Percentiles rank a stretch among this genome's conserved stretches.
Conservation (phyloP, 2,329 filamentous ascomycete genomes). For the Emericellopsis cladophorae region DNA sequence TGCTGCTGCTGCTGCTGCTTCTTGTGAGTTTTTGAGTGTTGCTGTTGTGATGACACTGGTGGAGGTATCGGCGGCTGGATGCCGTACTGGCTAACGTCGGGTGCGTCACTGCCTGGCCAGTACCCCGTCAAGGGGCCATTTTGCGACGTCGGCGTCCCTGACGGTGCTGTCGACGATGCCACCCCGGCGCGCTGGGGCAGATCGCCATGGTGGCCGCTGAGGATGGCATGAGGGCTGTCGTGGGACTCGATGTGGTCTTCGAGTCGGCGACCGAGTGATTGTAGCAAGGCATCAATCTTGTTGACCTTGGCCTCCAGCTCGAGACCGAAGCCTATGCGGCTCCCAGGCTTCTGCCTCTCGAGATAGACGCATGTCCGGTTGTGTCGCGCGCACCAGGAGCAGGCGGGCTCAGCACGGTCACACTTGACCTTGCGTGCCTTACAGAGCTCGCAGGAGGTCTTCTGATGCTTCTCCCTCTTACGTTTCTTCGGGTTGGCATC, state of each 20-base stretch:
- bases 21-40: neutral
- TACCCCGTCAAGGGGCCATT: neutral
- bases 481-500: conserved; percentile 18
- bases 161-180: neutral
- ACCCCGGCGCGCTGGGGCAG: neutral
- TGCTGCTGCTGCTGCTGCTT: neutral
- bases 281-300: conserved; percentile 33
- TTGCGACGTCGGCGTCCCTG: conserved; percentile 4
- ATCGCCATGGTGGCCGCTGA: neutral
- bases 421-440: conserved; percentile 32
- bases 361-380: conserved; percentile 55
- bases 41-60: neutral
- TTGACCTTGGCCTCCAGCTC: conserved; percentile 45
- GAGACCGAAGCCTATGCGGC: conserved; percentile 47
- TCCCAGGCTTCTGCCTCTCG: conserved; percentile 57
- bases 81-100: conserved; percentile 3
- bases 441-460: conserved; percentile 32
- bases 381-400: conserved; percentile 60
- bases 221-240: conserved; percentile 10
- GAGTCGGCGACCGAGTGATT: conserved; percentile 26
- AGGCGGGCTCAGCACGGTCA: conserved; percentile 45
- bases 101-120: conserved; percentile 4
- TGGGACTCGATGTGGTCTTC: conserved; percentile 25
- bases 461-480: conserved; percentile 25
- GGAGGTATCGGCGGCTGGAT: neutral